A percentile compares a stretch with the other conserved stretches of the same genome.
These are phyloP conservation scores for Tagetes erecta DNA, from an alignment of 129 eudicot genomes.

Conservation along the genomic window DNA sequence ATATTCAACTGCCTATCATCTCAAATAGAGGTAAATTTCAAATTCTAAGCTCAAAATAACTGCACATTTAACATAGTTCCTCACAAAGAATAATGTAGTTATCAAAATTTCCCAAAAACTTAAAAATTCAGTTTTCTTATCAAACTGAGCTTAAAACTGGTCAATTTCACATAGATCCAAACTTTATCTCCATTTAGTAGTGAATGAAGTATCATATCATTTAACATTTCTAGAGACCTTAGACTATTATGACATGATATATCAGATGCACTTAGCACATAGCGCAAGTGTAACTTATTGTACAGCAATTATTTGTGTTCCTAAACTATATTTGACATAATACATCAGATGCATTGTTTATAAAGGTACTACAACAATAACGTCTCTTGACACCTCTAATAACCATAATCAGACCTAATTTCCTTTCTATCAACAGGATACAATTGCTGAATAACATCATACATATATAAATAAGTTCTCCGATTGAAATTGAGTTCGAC, in stretches of 20 bases:
- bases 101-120: neutral
- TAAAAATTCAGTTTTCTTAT: neutral
- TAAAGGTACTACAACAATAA: neutral
- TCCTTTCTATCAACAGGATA: no score
- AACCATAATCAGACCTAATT: constrained; percentile 7
- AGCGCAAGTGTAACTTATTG: neutral
- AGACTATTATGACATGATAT: neutral
- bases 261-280: neutral
- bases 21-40: neutral
- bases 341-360: constrained; percentile 10
- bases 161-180: neutral
- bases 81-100: neutral
- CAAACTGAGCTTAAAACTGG: constrained; percentile 8
- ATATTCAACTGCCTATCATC: neutral
- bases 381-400: neutral
- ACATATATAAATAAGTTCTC: neutral
- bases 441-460: no score
- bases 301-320: neutral
- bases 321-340: neutral
- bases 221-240: neutral
- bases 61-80: neutral
- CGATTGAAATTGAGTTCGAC: neutral
- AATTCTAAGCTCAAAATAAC: neutral
- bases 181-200: neutral
- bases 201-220: neutral